Evolutionary conservation across 2,329 filamentous ascomycete genomes (phyloP).

Genomic region (Reticulascus tulasneorum): DNA sequence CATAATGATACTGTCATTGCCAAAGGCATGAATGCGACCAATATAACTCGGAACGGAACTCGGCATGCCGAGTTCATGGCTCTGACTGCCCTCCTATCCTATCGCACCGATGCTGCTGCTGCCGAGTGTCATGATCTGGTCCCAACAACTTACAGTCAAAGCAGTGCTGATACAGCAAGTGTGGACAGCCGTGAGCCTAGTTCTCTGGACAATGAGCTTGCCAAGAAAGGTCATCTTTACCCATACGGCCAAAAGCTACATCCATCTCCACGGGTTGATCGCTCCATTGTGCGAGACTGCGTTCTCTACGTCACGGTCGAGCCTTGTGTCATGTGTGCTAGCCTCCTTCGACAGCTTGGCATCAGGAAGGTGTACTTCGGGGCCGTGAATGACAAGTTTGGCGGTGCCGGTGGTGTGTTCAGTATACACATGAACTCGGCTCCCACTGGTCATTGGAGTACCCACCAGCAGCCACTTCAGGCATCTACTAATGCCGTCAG

Average conservation of each 20-base stretch:
- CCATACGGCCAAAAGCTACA: conserved; percentile 59
- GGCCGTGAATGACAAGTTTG: conserved; percentile 94
- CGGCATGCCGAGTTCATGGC: conserved; percentile 95
- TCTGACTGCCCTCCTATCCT: conserved; percentile 54
- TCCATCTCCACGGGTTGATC: conserved; percentile 54
- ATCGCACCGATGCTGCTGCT: conserved; percentile 21
- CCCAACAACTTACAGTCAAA: conserved; percentile 14
- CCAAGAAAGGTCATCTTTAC: conserved; percentile 52
- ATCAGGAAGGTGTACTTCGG: conserved; percentile 93
- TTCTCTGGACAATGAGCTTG: conserved; percentile 46
- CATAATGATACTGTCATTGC: conserved; percentile 76
- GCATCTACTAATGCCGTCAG: conserved; percentile 1
- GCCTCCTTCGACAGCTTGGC: conserved; percentile 79
- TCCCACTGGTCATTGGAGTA: too few relatives aligned
- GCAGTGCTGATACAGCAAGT: conserved; percentile 20
- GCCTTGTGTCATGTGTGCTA: conserved; percentile 98
- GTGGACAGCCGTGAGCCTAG: conserved; percentile 19
- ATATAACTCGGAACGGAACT: conserved; percentile 84
- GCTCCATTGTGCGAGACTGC: conserved; percentile 64
- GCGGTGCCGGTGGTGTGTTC: conserved; percentile 90
- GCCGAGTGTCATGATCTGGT: too few relatives aligned
- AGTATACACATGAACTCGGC: conserved; percentile 67
- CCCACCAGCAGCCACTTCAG: conserved; percentile 2
- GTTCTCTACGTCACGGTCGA: conserved; percentile 96
- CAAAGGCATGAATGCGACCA: conserved; percentile 94